Evolutionary conservation across 306 rosid species (phyloP), one percentile per base, ranked within the genome.

Genomic region (Cicer pinnatifidum): DNA sequence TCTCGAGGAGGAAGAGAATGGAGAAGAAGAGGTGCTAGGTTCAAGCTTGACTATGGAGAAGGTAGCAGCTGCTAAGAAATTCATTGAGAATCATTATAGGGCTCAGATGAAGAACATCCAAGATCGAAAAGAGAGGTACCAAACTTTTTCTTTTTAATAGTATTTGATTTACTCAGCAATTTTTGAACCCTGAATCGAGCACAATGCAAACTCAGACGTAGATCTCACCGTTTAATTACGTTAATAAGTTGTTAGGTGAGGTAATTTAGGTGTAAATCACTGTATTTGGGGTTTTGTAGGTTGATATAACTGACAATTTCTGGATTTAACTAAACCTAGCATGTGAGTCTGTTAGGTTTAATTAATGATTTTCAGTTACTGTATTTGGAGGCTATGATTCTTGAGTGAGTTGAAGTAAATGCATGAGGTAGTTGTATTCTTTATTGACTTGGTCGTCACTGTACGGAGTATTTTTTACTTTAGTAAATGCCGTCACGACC

Each of bases 11-110:
- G 91, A 82, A 52, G 92, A 79, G 84, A 83, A 77, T 15, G 75
- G 73, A 70, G 80, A 62, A 20, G 89, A 84, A 75, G 97, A 93
- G 87, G 96, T 86, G 63, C 69, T 85, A 10, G 97, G 97, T 0
- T 91, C 97, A 13, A 94, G 90, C 81, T 86, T 87, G 91, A 94
- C 98, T 57, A 91, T 94, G 98, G 98, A 94, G 95, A 94, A 88
- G 78, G 98, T 94, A 8, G 98, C 98, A 8, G 98, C 96, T 4
- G 98, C 98, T 0, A 94, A 94, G 89, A 90, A 89, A 89, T 88
- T 88, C 86, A 94, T 94, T 69, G 98, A 94, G 91, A 89, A 91
- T 66, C 98, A 94, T 79, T 94, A 94, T 76, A 88, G 91, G 84
- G 91, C 93, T 77, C 98, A 94, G 92, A 94, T 87, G 97, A 94